Conservation (phyloP, 1,284 basidiomycete species). For the Baeospora myosura region DNA sequence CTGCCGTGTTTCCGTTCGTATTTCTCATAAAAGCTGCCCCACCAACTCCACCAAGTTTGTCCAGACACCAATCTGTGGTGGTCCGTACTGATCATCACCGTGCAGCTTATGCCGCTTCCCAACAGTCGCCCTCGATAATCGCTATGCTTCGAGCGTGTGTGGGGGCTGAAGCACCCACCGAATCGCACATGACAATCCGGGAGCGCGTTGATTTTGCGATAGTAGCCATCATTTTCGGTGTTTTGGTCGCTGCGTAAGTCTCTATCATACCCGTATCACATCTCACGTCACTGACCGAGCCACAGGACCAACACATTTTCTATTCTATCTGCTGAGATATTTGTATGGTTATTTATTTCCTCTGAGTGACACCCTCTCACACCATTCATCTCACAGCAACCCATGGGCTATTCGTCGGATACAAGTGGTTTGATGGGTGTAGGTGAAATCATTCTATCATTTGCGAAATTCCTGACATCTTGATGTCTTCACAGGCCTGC, state of each 20-base stretch:
- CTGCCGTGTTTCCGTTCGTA: constrained; percentile 46
- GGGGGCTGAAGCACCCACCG: constrained; percentile 33
- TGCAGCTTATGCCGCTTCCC: constrained; percentile 59
- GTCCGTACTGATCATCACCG: constrained; percentile 4
- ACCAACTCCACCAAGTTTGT: constrained; percentile 69
- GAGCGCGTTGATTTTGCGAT: constrained; percentile 67
- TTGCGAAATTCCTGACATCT: neutral
- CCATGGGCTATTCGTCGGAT: constrained; percentile 63
- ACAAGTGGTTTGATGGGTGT: constrained; percentile 61
- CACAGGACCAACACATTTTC: constrained; percentile 45
- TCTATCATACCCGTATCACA: neutral
- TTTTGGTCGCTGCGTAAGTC: constrained; percentile 55
- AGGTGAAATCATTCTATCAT: constrained; percentile 1
- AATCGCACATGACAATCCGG: constrained; percentile 48
- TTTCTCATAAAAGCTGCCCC: constrained; percentile 53
- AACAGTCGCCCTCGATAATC: constrained; percentile 42
- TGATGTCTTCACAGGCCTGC: constrained; percentile 24
- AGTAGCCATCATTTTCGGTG: constrained; percentile 51
- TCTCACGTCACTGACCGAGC: neutral
- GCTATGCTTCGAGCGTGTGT: constrained; percentile 52
- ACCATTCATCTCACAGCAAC: constrained; percentile 36
- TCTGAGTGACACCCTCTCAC: neutral
- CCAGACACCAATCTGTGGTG: neutral
- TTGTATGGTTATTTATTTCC: constrained; percentile 35
- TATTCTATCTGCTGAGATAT: constrained; percentile 57